phyloP scores from a whole-genome alignment of 805 yeast genomes.

The Wickerhamiella vanderwaltii region DNA sequence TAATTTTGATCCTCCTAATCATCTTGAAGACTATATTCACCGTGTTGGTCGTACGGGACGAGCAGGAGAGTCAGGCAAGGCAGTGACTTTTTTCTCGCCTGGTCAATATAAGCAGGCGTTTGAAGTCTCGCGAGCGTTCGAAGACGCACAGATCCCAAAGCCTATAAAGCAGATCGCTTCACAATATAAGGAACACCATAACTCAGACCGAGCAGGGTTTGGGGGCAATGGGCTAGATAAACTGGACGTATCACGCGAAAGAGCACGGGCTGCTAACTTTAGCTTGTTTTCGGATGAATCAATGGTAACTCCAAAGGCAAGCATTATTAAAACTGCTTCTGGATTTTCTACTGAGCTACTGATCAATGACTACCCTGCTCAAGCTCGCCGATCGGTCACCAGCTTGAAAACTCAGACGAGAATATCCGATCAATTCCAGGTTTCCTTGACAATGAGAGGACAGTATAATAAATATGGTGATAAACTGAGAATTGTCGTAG shows the following conservation, averaged over 20 bases:
- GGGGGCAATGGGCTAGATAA: constrained; percentile 87
- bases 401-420: constrained; percentile 12
- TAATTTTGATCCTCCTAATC: constrained; percentile 72
- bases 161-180: neutral
- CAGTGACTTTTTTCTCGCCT: constrained; percentile 58
- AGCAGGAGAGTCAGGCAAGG: constrained; percentile 66
- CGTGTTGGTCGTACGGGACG: constrained; percentile 94
- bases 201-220: constrained; percentile 47
- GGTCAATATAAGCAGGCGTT: constrained; percentile 51
- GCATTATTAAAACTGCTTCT: constrained; percentile 15
- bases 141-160: neutral
- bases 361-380: constrained; percentile 71
- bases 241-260: constrained; percentile 44
- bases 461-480: constrained; percentile 54
- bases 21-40: constrained; percentile 91
- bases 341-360: constrained; percentile 53
- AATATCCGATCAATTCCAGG: constrained; percentile 26
- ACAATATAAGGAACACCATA: neutral
- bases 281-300: constrained; percentile 19
- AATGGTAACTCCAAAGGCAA: constrained; percentile 15
- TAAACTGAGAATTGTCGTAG: constrained; percentile 65
- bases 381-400: constrained; percentile 25
- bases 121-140: constrained; percentile 36
- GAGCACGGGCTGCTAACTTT: constrained; percentile 40
- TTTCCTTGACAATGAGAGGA: constrained; percentile 75